A percentile compares a stretch with the other conserved stretches of the same genome.
Conservation (phyloP, 164 flowering plant species). For the Magnolia changhungtana region DNA sequence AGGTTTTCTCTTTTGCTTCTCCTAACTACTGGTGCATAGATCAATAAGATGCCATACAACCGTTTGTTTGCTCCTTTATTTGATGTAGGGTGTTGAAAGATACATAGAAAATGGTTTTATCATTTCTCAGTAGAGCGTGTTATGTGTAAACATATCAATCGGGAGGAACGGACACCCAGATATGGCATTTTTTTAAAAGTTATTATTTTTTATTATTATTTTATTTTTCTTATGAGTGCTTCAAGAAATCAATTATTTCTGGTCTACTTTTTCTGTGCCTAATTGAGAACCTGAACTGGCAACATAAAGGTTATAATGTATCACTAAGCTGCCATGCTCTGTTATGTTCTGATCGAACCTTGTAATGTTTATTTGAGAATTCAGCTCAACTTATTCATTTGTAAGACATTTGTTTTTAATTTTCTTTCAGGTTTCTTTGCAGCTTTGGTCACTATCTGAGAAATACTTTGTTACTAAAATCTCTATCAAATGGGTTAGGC, state of each 20-base stretch:
- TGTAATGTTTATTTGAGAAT: neutral
- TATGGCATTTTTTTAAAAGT: no score
- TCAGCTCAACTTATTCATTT: neutral
- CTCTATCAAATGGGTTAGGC: neutral
- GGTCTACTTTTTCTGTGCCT: neutral
- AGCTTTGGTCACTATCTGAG: neutral
- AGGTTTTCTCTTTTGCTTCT: conserved; percentile 40
- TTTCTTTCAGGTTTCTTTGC: neutral
- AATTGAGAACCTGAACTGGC: neutral
- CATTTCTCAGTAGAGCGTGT: neutral
- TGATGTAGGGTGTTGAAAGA: neutral
- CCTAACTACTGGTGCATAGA: neutral
- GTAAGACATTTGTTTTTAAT: neutral
- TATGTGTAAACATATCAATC: neutral
- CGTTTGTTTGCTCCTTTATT: neutral
- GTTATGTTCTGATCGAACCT: no score
- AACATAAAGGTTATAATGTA: neutral
- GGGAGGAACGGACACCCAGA: no score
- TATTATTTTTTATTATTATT: no score
- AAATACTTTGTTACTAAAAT: neutral
- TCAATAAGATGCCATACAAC: neutral
- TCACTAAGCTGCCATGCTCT: neutral
- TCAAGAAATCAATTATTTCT: neutral
- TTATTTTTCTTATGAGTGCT: neutral
- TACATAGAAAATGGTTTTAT: neutral